Percentiles rank a stretch among this genome's conserved stretches.
These are phyloP conservation scores for Avena insularis DNA, from an alignment of 176 grass and related monocot genomes.

Conservation along the genomic window DNA sequence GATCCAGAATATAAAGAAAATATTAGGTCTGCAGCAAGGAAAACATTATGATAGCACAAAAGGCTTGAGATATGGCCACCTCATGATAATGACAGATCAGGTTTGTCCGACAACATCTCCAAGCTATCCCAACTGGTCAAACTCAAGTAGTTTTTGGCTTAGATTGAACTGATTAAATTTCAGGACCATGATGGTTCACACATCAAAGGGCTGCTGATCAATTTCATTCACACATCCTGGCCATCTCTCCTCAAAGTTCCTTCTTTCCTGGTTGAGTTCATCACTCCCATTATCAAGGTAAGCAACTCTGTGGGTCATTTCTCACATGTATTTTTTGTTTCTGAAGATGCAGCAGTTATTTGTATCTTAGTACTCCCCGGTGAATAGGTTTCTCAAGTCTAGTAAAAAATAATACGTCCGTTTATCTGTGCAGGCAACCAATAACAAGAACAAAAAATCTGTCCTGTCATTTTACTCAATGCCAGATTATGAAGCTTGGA, in stretches of 20 bases:
- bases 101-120: constrained; percentile 33
- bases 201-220: constrained; percentile 88
- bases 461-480: constrained; percentile 77
- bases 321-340: not conserved
- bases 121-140: not conserved
- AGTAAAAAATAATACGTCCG: not conserved
- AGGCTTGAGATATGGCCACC: constrained; percentile 93
- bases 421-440: constrained; percentile 61
- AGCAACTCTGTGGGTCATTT: not conserved
- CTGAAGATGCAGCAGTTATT: not conserved
- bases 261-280: constrained; percentile 56
- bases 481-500: constrained; percentile 91
- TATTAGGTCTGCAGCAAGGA: constrained; percentile 87
- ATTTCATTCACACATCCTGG: constrained; percentile 18
- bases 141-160: constrained; percentile 3
- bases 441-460: constrained; percentile 41
- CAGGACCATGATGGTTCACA: constrained; percentile 94
- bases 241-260: not conserved
- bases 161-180: constrained; percentile 6
- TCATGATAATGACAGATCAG: constrained; percentile 99
- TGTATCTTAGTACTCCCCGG: not conserved
- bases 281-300: constrained; percentile 93
- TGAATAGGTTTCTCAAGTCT: no score
- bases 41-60: constrained; percentile 75
- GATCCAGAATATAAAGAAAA: constrained; percentile 90